Evolutionary conservation across 2,329 filamentous ascomycete genomes (phyloP).

Genomic region (Corniculantispora saksenae): DNA sequence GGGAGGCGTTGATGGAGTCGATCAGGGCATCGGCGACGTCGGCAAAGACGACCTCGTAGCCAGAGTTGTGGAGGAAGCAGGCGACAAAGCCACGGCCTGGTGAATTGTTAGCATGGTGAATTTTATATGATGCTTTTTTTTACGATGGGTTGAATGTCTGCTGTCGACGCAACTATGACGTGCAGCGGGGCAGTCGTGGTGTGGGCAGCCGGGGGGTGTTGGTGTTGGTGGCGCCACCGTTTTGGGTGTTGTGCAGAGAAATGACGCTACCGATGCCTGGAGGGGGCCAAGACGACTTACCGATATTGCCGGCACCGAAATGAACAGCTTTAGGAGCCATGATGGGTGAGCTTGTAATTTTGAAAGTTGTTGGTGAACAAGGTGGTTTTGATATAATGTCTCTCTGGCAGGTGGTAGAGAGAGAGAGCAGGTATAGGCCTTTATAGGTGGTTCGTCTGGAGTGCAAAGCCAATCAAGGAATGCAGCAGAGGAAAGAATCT

Average conservation of each 20-base stretch:
- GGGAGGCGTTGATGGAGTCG: too few relatives aligned
- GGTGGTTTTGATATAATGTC: neutral
- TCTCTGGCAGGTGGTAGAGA: neutral
- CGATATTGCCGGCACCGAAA: conserved; percentile 86
- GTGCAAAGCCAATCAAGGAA: conserved; percentile 13
- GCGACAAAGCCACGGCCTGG: too few relatives aligned
- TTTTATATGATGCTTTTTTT: neutral
- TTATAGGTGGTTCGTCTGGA: neutral
- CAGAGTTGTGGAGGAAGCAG: too few relatives aligned
- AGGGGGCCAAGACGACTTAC: conserved; percentile 41
- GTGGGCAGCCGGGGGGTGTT: neutral
- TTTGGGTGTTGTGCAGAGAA: neutral
- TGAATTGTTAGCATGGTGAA: conserved; percentile 4
- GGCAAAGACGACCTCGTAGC: too few relatives aligned
- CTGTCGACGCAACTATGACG: conserved; percentile 5
- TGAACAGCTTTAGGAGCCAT: conserved; percentile 70
- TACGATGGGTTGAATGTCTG: neutral
- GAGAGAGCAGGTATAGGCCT: neutral
- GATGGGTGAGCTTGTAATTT: conserved; percentile 28
- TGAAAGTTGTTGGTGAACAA: conserved; percentile 8
- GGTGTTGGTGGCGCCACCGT: conserved; percentile 6
- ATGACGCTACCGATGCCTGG: neutral
- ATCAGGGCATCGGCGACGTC: too few relatives aligned
- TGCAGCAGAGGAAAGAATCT: neutral
- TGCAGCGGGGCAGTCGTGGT: conserved; percentile 9